Evolutionary conservation across 768 basidiomycete genomes (phyloP).

Genomic region (Aureoboletus auriporus): DNA sequence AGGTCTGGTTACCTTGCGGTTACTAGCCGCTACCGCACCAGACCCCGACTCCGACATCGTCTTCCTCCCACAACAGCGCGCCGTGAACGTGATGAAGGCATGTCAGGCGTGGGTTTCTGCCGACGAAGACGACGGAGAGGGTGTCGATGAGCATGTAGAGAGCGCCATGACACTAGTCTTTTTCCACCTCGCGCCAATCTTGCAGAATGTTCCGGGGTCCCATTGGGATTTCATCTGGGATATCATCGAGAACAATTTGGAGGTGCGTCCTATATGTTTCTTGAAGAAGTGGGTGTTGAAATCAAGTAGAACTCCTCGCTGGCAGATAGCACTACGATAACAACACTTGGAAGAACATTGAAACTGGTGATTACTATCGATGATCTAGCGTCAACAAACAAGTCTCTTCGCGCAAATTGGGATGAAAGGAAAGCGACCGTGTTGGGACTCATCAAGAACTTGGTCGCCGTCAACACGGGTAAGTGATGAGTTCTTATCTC

Average conservation of each 20-base stretch:
- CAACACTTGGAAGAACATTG: conserved; percentile 66
- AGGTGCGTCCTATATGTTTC: conserved; percentile 46
- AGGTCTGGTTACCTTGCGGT: conserved; percentile 66
- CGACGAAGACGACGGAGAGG: conserved; percentile 51
- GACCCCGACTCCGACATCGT: conserved; percentile 71
- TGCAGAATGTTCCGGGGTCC: conserved; percentile 79
- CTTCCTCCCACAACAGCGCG: conserved; percentile 81
- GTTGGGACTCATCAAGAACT: conserved; percentile 55
- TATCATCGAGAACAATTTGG: conserved; percentile 80
- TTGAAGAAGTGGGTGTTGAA: neutral
- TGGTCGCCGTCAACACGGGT: conserved; percentile 57
- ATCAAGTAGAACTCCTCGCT: conserved; percentile 53
- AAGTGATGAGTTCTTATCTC: conserved; percentile 14
- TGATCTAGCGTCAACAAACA: conserved; percentile 71
- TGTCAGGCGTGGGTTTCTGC: conserved; percentile 78
- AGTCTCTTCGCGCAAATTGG: conserved; percentile 68
- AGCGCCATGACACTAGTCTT: conserved; percentile 73
- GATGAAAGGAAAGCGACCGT: conserved; percentile 48
- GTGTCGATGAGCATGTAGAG: conserved; percentile 75
- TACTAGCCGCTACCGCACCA: conserved; percentile 72
- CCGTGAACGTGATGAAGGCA: conserved; percentile 82
- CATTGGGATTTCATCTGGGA: conserved; percentile 97
- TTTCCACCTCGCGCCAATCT: conserved; percentile 72
- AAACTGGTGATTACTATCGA: conserved; percentile 62
- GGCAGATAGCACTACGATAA: conserved; percentile 53